Percentiles rank a stretch among this genome's conserved stretches.
phyloP scores from a whole-genome alignment of 352 stramenopile genomes.

The Pythium dissimile region DNA sequence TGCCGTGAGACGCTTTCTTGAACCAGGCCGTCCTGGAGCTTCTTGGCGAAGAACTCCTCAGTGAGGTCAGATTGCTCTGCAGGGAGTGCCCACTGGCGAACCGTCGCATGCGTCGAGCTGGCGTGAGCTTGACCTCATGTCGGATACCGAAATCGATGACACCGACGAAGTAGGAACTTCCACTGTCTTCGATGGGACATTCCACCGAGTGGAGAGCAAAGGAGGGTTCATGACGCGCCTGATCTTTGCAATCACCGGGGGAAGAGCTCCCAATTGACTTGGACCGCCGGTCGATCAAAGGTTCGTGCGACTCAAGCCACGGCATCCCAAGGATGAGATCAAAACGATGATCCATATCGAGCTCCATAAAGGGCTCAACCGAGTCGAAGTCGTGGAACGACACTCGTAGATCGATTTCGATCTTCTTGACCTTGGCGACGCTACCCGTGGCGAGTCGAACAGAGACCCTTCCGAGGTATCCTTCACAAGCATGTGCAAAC shows the following conservation, averaged over 20 bases:
- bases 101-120: neutral
- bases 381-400: constrained; percentile 4
- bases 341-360: constrained; percentile 7
- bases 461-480: neutral
- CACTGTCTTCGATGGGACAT: neutral
- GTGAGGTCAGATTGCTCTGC: constrained; percentile 13
- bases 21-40: constrained; percentile 9
- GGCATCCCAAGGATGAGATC: constrained; percentile 23
- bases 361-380: neutral
- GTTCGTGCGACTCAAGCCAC: constrained; percentile 14
- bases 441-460: neutral
- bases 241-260: neutral
- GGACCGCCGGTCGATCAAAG: constrained; percentile 13
- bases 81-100: constrained; percentile 11
- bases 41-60: constrained; percentile 24
- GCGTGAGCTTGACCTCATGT: neutral
- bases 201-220: neutral
- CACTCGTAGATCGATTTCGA: neutral
- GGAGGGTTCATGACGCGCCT: constrained; percentile 13
- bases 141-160: neutral
- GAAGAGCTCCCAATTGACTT: constrained; percentile 14
- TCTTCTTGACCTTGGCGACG: neutral
- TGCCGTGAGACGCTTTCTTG: constrained; percentile 21
- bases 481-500: constrained; percentile 8
- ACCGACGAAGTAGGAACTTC: neutral